Evolutionary conservation across 164 flowering plant species (phyloP), one percentile per base, ranked within the genome.

Genomic region (Taxillus chinensis): DNA sequence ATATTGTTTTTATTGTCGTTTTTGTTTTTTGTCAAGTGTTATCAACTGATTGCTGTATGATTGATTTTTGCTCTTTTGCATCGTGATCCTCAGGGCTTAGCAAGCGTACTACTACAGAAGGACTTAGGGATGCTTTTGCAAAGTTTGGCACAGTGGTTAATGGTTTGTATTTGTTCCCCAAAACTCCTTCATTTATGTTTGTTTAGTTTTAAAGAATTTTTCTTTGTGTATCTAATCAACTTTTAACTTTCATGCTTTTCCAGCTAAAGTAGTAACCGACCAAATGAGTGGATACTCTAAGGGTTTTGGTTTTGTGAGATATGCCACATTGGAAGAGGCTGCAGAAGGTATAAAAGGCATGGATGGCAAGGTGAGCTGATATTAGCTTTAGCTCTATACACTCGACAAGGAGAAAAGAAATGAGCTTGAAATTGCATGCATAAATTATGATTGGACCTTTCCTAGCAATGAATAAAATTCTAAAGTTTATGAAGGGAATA

Each of bases 301-400:
- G 73, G 98, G 97, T 2, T 92, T 83, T 72, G 97, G 98, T 49
- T 92, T 92, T 71, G 95, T 92, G 4, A 74, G 71, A 64, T 90
- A 90, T 75, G 84, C 78, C 39, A 78, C 89, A 15, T 2, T 83
- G 56, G 87, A 85, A 50, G 93, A 80, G 11, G 96, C 97, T 48
- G 85, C 73, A 12, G 74, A 82, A 62, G 98, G 90, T 8, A 83
- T 83, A 68, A 68, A 79, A 70, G 96, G 96, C 71, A 90, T 90
- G 96, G 89, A 90, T 80, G 97, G 95, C 50, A 81, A 85, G 84
- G 93, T 90, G 45, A 80, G 83, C 66, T 58, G 57, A 55, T 55
- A 11, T 38, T 55, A n/a, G 10, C 38, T 55, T 15, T 3, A 16
- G 3, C 5, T 15, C 13, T 55, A 48, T 48, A 3, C 10, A 0